Evolutionary conservation across 805 yeast species (phyloP), one percentile per base, ranked within the genome.

Genomic region (Candida morakotiae): DNA sequence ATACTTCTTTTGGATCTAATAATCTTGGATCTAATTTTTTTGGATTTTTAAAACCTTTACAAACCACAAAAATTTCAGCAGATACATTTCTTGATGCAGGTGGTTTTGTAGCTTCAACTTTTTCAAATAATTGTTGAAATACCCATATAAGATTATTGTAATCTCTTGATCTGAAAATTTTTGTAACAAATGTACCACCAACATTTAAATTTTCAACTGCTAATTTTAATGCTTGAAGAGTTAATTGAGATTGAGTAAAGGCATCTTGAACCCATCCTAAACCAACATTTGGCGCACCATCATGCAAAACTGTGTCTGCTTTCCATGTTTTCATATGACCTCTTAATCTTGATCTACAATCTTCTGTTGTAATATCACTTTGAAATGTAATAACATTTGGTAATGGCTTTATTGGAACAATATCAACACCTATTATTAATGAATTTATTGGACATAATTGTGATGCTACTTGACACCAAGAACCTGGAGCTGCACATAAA

Each of bases 191-290:
- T 22, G 93, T 87, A 49, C 99, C 99, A 36, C 96, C 96, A 9
- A 85, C 84, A 21, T 75, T 71, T 53, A 93, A 71, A 62, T 93
- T 88, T 63, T 93, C 99, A 10, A 83, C 96, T 1, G 98, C 99
- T 42, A 93, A 71, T 59, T 83, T 87, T 53, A 93, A 71, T 22
- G 98, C 95, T 67, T 89, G 96, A 48, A 93, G 69, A 21, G 96
- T 94, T 50, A 93, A 78, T 56, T 91, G 98, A 19, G 96, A 87
- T 67, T 93, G 99, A 1, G 98, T 87, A 66, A 87, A 93, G 1
- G 99, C 98, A 78, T 93, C 99, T 63, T 93, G 99, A 15, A 86
- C 93, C 99, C 99, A 93, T n/a, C 96, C 95, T 55, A 93, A 74
- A 82, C 99, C 99, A 52, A 93, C 98, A 56, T 93, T 93, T 21